Conservation (phyloP, 306 rosid species). For the Arachis stenosperma region DNA sequence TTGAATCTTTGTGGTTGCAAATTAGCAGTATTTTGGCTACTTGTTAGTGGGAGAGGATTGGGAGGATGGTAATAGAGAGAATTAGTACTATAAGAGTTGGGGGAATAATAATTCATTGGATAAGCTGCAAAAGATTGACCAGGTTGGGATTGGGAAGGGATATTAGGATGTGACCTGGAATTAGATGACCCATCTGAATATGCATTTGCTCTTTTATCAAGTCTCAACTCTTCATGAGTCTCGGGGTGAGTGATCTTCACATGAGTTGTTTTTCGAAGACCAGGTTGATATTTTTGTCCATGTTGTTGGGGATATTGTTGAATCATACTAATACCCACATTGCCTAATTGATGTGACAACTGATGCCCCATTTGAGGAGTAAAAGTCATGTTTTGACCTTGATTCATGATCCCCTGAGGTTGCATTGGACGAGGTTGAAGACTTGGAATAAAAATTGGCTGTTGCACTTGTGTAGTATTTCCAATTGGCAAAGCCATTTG, state of each 20-base stretch:
- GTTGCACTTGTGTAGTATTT: conserved; percentile 75
- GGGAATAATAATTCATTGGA: conserved; percentile 51
- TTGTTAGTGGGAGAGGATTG: conserved; percentile 48
- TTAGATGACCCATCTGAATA: conserved; percentile 62
- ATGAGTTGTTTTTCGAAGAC: conserved; percentile 65
- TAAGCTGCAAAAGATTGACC: conserved; percentile 61
- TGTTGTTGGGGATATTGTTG: conserved; percentile 76
- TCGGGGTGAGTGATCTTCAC: conserved; percentile 93
- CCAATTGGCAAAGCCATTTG: conserved; percentile 66
- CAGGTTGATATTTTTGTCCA: conserved; percentile 58
- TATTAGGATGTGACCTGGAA: conserved; percentile 58
- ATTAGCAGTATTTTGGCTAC: conserved; percentile 62
- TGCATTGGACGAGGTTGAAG: conserved; percentile 77
- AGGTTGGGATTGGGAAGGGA: conserved; percentile 71
- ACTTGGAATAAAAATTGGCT: conserved; percentile 58
- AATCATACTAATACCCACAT: conserved; percentile 57
- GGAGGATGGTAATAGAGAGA: conserved; percentile 49
- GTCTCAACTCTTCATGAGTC: conserved; percentile 80
- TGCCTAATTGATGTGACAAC: conserved; percentile 66
- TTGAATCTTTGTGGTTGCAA: conserved; percentile 66
- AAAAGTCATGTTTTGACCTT: conserved; percentile 65
- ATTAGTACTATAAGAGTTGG: conserved; percentile 57
- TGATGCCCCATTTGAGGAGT: conserved; percentile 69
- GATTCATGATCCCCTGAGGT: conserved; percentile 72
- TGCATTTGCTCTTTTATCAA: conserved; percentile 66